Evolutionary conservation across 2,329 filamentous ascomycete species (phyloP).

Genomic region (Aspergillus sp.): DNA sequence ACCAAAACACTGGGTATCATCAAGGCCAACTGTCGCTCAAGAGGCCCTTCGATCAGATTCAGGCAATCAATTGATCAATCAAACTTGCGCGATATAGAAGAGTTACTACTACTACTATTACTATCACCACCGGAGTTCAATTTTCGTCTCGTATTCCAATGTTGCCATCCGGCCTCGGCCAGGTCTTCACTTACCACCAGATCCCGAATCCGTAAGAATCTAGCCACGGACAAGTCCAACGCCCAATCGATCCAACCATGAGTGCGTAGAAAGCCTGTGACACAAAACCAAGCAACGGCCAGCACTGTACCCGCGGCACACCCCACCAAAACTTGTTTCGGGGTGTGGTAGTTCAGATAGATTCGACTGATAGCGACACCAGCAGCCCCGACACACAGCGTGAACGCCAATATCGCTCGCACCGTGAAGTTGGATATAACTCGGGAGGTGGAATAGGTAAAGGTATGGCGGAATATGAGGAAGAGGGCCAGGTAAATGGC

Average conservation of each 20-base stretch:
- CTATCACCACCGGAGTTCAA: constrained; percentile 20
- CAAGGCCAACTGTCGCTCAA: not conserved
- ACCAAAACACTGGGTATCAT: not conserved
- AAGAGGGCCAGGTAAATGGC: constrained; percentile 76
- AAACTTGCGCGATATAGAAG: constrained; percentile 15
- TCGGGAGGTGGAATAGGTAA: constrained; percentile 40
- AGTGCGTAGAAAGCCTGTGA: constrained; percentile 59
- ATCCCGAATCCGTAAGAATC: constrained; percentile 67
- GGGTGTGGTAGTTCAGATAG: constrained; percentile 89
- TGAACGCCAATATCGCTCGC: constrained; percentile 50
- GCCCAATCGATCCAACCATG: constrained; percentile 64
- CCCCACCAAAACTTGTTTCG: constrained; percentile 77
- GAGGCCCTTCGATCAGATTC: too few relatives aligned
- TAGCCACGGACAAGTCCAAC: constrained; percentile 57
- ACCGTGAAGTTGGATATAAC: constrained; percentile 40
- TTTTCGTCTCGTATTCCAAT: constrained; percentile 60
- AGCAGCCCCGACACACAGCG: constrained; percentile 54
- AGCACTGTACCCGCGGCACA: constrained; percentile 60
- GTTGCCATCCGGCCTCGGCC: constrained; percentile 85
- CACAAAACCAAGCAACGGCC: constrained; percentile 69
- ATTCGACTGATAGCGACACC: constrained; percentile 73
- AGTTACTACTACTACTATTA: constrained; percentile 2
- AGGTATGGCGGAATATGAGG: constrained; percentile 69
- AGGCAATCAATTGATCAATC: constrained; percentile 12
- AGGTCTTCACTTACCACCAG: constrained; percentile 81